Evolutionary conservation across 2,329 filamentous ascomycete species (phyloP), one percentile per base, ranked within the genome.

Genomic region (Diplocarpon rosae): DNA sequence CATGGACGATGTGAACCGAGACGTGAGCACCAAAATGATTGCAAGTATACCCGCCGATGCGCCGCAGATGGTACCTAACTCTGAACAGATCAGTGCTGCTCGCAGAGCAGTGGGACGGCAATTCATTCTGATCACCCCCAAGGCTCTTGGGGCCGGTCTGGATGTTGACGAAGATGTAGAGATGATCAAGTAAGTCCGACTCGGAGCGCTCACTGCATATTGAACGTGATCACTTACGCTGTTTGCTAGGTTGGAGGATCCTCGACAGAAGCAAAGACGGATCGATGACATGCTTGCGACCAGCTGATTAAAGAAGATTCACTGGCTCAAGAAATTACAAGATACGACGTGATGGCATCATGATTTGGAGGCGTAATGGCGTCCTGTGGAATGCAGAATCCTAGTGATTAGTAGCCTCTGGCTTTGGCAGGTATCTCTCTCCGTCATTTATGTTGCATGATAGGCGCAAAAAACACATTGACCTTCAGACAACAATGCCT

Each of bases 1-100:
- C 70, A 98, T 98, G 92, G 92, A 98, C 65, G 87, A 83, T 55
- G 86, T 96, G 47, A 98, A 98, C 64, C 80, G 92, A 49, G 86
- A 85, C 45, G 85, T 93, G 55, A 93, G 86, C 61, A 95, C 94
- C 56, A 84, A 85, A 51, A 87, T 98, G 83, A 84, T 98, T 64
- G 83, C 87, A 68, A 69, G 80, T 72, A 30, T 16, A 28, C 17
- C 15, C 30, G 30, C 11, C 10, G 30, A 5, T n/a, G 42, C 16
- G 42, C 49, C 37, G 40, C 37, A 44, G 27, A 24, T 41, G 36
- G 50, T 17, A 35, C 46, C 56, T 61, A 54, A 59, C 45, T 47
- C 31, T 24, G 10, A 33, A 37, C 53, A 87, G 82, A 88, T 95
- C 55, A 75, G 79, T 47, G 85, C 87, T 14, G 92, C 92, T 31